Evolutionary conservation across 805 yeast genomes (phyloP), one percentile per base, ranked within the genome.

Genomic region (Candida hungchunana): DNA sequence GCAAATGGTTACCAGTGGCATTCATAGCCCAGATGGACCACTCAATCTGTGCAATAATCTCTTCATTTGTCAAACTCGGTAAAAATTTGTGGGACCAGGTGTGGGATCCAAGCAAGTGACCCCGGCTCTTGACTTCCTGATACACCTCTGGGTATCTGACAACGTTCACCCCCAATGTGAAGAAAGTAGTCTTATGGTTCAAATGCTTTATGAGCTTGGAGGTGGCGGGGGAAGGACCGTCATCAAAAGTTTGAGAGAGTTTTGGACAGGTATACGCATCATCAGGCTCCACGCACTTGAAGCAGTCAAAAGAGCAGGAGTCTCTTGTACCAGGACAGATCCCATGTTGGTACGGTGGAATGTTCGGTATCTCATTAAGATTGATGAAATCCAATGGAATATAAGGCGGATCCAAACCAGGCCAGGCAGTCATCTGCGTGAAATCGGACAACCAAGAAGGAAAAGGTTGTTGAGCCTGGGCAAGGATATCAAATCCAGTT

Each of bases 11-110:
- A 0, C 86, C 84, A 0, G 97, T 88, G 1, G 96, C 96, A 63
- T 90, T 89, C 88, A 89, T 85, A 5, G 97, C 96, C 97, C 97
- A 90, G 21, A 87, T 77, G 2, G 94, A 79, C 98, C 98, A 90
- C 59, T 89, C 81, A 25, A 90, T 62, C 56, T 90, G 95, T 0
- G 97, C 95, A 37, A 83, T 77, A 14, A 90, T 77, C 43, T 85
- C 75, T 59, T 87, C 90, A 55, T 88, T 88, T 17, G 77, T 59
- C 37, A 89, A 66, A 1, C 78, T 60, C 2, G 97, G 96, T 42
- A 90, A 69, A 50, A 81, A 85, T 39, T 79, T 77, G 63, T 90
- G 97, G 1, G 88, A 77, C 96, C 96, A 90, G 0, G 97, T 86
- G 57, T 90, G 98, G 0, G 87, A 73, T 2, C 84, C 97, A 54